Evolutionary conservation across 305 asterid genomes (phyloP).

Genomic region (Fraxinus platypoda): DNA sequence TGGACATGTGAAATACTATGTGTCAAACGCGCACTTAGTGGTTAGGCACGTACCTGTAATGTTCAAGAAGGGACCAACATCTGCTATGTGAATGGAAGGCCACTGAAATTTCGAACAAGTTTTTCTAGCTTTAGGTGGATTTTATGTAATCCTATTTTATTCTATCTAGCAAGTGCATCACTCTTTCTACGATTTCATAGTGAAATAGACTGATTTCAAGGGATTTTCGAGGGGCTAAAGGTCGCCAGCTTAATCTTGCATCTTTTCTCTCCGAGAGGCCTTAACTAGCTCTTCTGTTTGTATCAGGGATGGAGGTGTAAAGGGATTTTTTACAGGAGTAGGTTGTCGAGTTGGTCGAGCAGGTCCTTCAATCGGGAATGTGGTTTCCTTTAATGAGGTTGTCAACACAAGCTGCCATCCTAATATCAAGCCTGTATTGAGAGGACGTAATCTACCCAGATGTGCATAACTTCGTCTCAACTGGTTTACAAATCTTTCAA

Average conservation of each 20-base stretch:
- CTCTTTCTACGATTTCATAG: background rate
- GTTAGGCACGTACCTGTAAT: background rate
- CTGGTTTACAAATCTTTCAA: background rate
- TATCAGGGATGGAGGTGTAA: constrained; percentile 66
- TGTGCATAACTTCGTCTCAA: background rate
- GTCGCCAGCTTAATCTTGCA: background rate
- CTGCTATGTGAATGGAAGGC: background rate
- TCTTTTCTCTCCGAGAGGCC: background rate
- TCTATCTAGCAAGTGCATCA: background rate
- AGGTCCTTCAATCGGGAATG: constrained; percentile 82
- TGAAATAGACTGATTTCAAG: background rate
- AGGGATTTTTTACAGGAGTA: constrained; percentile 63
- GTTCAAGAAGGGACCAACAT: background rate
- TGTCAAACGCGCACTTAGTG: background rate
- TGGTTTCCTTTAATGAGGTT: constrained; percentile 71
- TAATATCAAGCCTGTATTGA: background rate
- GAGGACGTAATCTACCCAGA: background rate
- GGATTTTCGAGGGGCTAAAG: background rate
- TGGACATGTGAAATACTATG: background rate
- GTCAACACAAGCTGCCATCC: constrained; percentile 16
- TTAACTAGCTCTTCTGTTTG: background rate
- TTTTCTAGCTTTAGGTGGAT: background rate
- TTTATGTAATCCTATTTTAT: background rate
- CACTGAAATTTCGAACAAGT: background rate
- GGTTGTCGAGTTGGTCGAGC: constrained; percentile 71